Conservation (phyloP, 768 basidiomycete genomes). For the Termitomyces titanicus region DNA sequence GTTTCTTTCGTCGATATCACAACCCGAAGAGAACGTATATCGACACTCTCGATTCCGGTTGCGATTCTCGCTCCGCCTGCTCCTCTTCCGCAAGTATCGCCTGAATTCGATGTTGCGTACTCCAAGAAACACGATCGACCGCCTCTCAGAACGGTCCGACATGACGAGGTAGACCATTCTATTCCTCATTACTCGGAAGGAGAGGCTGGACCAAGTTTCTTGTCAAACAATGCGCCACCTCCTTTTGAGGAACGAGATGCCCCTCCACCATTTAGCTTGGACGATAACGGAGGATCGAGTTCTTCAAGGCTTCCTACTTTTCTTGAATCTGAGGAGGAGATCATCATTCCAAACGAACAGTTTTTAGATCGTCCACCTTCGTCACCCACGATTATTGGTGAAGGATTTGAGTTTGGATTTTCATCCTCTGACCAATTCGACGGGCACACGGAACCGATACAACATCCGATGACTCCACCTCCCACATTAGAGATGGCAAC, state of each 20-base stretch:
- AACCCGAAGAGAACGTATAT: slow-evolving; percentile 63
- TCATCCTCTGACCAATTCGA: slow-evolving; percentile 70
- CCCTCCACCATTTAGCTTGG: slow-evolving; percentile 68
- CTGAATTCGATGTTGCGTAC: slow-evolving; percentile 69
- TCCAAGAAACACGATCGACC: slow-evolving; percentile 87
- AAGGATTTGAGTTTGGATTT: slow-evolving; percentile 80
- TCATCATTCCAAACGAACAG: slow-evolving; percentile 54
- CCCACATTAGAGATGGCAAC: slow-evolving; percentile 73
- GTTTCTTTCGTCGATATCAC: slow-evolving; percentile 75
- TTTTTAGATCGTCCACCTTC: slow-evolving; percentile 29
- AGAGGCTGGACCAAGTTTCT: slow-evolving; percentile 73
- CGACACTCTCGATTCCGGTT: slow-evolving; percentile 65
- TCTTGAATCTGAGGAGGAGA: slow-evolving; percentile 75
- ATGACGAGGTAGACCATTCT: slow-evolving; percentile 59
- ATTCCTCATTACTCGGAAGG: slow-evolving; percentile 68
- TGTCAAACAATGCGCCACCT: slow-evolving; percentile 65
- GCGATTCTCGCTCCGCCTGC: slow-evolving; percentile 71
- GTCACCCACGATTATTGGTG: slow-evolving; percentile 51
- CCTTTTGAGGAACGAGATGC: slow-evolving; percentile 84
- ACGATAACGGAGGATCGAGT: slow-evolving; percentile 54
- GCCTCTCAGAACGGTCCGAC: slow-evolving; percentile 63
- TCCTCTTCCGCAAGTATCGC: slow-evolving; percentile 76
- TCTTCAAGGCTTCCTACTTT: slow-evolving; percentile 67
- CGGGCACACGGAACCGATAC: slow-evolving; percentile 70
- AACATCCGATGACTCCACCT: slow-evolving; percentile 64